Conservation (phyloP, 2,329 filamentous ascomycete species). For the Hawksworthiomyces lignivorus region DNA sequence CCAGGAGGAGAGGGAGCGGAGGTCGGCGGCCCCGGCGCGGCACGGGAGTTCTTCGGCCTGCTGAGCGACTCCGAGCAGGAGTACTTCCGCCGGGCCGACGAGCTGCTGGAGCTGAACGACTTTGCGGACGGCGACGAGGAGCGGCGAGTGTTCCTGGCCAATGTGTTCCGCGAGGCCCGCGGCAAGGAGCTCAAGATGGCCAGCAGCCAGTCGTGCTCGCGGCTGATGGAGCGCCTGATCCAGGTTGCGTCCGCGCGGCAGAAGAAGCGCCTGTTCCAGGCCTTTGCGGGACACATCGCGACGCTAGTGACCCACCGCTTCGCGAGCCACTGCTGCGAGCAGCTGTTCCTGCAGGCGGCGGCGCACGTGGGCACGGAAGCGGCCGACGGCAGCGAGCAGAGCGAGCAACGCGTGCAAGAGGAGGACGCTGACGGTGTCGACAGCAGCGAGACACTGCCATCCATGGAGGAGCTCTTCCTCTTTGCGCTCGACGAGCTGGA, state of each 20-base stretch:
- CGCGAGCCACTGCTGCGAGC: slow-evolving; percentile 94
- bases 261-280: slow-evolving; percentile 78
- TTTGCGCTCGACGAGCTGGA: slow-evolving; percentile 82
- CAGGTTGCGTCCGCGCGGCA: slow-evolving; percentile 69
- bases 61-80: slow-evolving; percentile 90
- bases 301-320: slow-evolving; percentile 92
- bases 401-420: too few relatives aligned
- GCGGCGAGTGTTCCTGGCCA: slow-evolving; percentile 63
- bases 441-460: slow-evolving; percentile 46
- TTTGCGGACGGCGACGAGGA: slow-evolving; percentile 67
- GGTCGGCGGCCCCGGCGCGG: slow-evolving; percentile 24
- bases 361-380: slow-evolving; percentile 34
- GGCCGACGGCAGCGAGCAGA: too few relatives aligned
- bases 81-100: slow-evolving; percentile 86
- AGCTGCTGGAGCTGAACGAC: slow-evolving; percentile 82
- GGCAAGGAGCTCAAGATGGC: slow-evolving; percentile 95
- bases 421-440: too few relatives aligned
- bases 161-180: slow-evolving; percentile 76
- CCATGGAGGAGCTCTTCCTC: slow-evolving; percentile 81
- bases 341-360: slow-evolving; percentile 78
- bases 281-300: slow-evolving; percentile 79
- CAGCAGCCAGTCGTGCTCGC: slow-evolving; percentile 89
- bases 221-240: slow-evolving; percentile 86
- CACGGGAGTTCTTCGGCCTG: slow-evolving; percentile 83
- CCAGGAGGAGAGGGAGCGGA: not conserved